Percentiles rank a stretch among this genome's conserved stretches.
These are phyloP conservation scores for Ichthyophonus hoferi DNA, from an alignment of 208 protist genomes.

Conservation along the genomic window DNA sequence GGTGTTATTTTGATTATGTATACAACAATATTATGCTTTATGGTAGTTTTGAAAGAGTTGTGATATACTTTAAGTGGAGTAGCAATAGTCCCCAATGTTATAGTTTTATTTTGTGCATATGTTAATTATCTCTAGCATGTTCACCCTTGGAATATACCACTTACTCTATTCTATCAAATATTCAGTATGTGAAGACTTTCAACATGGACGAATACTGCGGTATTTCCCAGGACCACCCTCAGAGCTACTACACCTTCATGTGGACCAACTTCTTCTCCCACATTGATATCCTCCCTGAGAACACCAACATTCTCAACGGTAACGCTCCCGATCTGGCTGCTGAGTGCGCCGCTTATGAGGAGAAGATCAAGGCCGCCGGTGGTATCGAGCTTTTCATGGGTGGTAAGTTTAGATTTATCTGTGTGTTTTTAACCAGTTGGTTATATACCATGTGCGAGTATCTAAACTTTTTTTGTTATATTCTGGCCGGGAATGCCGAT, in stretches of 20 bases:
- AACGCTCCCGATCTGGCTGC: slow-evolving; percentile 73
- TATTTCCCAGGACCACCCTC: slow-evolving; percentile 72
- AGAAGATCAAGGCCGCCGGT: slow-evolving; percentile 75
- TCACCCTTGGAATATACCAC: too few species aligned
- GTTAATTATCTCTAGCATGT: too few species aligned
- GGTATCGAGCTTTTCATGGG: slow-evolving; percentile 88
- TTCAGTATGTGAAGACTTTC: slow-evolving; percentile 78
- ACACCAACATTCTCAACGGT: slow-evolving; percentile 84
- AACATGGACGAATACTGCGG: slow-evolving; percentile 94
- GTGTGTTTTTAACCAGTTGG: background rate
- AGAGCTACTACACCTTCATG: slow-evolving; percentile 91
- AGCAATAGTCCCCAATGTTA: too few species aligned
- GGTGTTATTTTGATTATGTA: too few species aligned
- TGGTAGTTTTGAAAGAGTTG: too few species aligned
- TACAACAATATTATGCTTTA: too few species aligned
- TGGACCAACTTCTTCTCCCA: slow-evolving; percentile 84
- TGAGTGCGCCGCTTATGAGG: slow-evolving; percentile 84
- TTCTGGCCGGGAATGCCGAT: background rate
- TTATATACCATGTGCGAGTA: background rate
- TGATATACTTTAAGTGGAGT: too few species aligned
- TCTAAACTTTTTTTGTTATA: background rate
- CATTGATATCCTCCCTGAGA: slow-evolving; percentile 79
- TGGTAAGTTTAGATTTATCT: slow-evolving; percentile 50
- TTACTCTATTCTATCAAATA: background rate
- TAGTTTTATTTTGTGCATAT: too few species aligned